phyloP scores from a whole-genome alignment of 306 rosid genomes.

The Sphenostylis stenocarpa region DNA sequence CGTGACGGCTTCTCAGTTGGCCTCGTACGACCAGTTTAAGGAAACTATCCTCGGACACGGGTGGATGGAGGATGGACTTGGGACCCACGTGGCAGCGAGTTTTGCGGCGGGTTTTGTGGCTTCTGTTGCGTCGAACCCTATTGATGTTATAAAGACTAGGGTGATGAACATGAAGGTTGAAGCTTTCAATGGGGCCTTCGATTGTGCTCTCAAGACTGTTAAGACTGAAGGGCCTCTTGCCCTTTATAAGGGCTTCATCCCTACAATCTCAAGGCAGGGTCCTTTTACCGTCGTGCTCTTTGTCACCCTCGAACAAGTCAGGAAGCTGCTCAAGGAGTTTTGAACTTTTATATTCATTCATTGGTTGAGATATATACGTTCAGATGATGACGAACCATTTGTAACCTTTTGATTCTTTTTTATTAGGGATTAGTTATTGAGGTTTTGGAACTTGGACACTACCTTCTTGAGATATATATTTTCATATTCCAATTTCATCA shows the following conservation, averaged over 20 bases:
- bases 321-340: slow-evolving; percentile 59
- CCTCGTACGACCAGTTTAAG: slow-evolving; percentile 77
- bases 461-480: not conserved
- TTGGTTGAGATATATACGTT: not conserved
- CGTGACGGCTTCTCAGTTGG: slow-evolving; percentile 89
- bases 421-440: too few relatives aligned
- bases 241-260: slow-evolving; percentile 82
- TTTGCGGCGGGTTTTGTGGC: slow-evolving; percentile 92
- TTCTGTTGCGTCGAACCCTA: slow-evolving; percentile 83
- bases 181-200: slow-evolving; percentile 69
- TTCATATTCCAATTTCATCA: not conserved
- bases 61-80: slow-evolving; percentile 67
- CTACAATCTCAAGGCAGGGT: slow-evolving; percentile 83
- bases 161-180: slow-evolving; percentile 89
- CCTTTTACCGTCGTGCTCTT: slow-evolving; percentile 87
- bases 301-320: slow-evolving; percentile 82
- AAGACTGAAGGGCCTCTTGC: slow-evolving; percentile 80
- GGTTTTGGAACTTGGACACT: not conserved
- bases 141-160: slow-evolving; percentile 90
- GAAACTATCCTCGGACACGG: slow-evolving; percentile 61
- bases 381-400: slow-evolving; percentile 17
- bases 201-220: slow-evolving; percentile 74
- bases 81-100: slow-evolving; percentile 81
- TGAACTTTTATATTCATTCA: slow-evolving; percentile 31
- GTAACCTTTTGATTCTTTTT: not conserved